A percentile compares a stretch with the other conserved stretches of the same genome.
Evolutionary conservation across 306 rosid genomes (phyloP).

Genomic region (Ziziphus jujuba): DNA sequence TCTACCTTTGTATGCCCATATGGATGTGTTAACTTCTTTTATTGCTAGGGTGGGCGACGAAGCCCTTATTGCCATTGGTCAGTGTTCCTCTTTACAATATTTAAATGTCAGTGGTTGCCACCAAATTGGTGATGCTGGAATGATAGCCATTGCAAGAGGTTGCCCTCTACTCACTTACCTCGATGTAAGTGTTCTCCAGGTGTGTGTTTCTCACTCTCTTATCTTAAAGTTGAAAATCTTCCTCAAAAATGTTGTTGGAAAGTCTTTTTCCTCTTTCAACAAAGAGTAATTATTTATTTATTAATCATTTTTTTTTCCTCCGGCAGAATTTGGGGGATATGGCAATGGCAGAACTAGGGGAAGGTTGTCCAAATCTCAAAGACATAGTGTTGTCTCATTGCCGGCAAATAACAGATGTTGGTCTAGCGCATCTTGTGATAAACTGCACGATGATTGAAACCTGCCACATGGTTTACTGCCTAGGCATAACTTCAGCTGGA

Average conservation of each 20-base stretch:
- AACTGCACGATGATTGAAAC: conserved; percentile 68
- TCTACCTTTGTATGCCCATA: not conserved
- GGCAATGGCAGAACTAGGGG: conserved; percentile 87
- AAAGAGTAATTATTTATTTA: conserved; percentile 10
- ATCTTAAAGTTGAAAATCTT: not conserved
- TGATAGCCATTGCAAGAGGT: conserved; percentile 89
- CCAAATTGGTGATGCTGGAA: conserved; percentile 84
- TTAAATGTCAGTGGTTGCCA: conserved; percentile 97
- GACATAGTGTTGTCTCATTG: conserved; percentile 85
- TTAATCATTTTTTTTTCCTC: not conserved
- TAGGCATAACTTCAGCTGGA: conserved; percentile 70
- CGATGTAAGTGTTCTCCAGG: conserved; percentile 92
- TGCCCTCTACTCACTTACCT: conserved; percentile 70
- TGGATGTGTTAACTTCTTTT: conserved; percentile 6
- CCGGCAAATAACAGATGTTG: conserved; percentile 86
- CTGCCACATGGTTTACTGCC: conserved; percentile 94
- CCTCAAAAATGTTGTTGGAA: not conserved
- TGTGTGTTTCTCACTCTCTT: conserved; percentile 34
- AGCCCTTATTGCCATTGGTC: conserved; percentile 80
- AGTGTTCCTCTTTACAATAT: conserved; percentile 69
- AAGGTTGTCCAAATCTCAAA: conserved; percentile 73
- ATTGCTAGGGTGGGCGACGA: conserved; percentile 80
- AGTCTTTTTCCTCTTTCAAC: not conserved
- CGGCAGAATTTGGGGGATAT: conserved; percentile 82
- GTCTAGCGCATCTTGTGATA: conserved; percentile 71